Conservation (phyloP, 108 stramenopile genomes). For the Mediolabrus comicus region DNA sequence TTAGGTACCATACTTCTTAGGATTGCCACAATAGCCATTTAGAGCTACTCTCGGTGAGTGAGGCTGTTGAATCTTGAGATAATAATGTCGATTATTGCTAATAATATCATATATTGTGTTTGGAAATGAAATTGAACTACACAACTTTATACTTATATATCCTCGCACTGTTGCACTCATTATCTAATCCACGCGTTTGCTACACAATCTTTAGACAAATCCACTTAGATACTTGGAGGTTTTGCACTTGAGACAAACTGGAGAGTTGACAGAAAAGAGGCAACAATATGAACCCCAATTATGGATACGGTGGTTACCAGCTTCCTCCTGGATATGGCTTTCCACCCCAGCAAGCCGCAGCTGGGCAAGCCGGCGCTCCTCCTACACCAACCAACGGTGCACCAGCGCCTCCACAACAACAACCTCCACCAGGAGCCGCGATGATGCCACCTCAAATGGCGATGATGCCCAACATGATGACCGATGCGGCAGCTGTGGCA, state of each 20-base stretch:
- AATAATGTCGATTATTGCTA: too few species aligned
- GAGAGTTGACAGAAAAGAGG: not conserved
- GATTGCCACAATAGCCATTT: too few species aligned
- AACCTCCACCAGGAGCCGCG: not conserved
- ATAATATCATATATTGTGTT: too few species aligned
- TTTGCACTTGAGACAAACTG: too few species aligned
- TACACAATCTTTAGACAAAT: not conserved
- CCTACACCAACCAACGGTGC: not conserved
- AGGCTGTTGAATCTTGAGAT: too few species aligned
- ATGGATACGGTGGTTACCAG: not conserved
- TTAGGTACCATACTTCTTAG: too few species aligned
- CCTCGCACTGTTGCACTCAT: too few species aligned
- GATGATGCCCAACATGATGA: slow-evolving; percentile 1
- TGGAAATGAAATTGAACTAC: too few species aligned
- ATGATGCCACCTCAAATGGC: not conserved
- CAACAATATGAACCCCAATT: not conserved
- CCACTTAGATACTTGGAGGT: too few species aligned
- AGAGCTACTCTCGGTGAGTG: too few species aligned
- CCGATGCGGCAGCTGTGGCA: not conserved
- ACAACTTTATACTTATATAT: too few species aligned
- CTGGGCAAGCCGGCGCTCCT: not conserved
- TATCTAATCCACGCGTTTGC: too few species aligned
- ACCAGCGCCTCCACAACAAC: not conserved
- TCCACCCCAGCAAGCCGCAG: not conserved
- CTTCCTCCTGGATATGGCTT: not conserved